Evolutionary conservation across 139 green algal species (phyloP), one percentile per base, ranked within the genome.

Genomic region (Raphidocelis subcapitata): DNA sequence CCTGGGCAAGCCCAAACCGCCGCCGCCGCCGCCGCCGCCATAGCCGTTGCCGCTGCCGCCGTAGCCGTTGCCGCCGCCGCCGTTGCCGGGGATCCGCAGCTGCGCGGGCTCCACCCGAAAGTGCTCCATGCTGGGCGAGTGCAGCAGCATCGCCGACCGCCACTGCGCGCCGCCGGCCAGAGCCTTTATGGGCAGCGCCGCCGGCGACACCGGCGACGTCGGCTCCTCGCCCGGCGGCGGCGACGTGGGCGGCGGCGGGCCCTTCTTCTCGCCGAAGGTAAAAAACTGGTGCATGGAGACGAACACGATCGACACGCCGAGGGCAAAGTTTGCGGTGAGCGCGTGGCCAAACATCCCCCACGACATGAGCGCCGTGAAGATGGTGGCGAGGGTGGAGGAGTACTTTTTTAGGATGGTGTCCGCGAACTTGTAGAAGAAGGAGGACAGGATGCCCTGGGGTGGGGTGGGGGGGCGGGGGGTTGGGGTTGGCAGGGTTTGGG

Each of bases 391-490:
- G 4, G 94, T 98, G 64, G 81, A 92, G 10, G 74, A 90, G 74
- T 98, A 98, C 84, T 99, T 99, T 55, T 98, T 98, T 32, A 98
- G 81, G 51, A 98, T 97, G 36, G 95, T 96, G 82, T 98, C 94
- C 24, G 95, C 92, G 73, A 93, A 99, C 81, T 99, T 99, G 86
- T 95, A 99, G 84, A 99, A 99, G 82, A 99, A 98, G 57, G 83
- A 92, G 0, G 84, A 89, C 35, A 99, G 84, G 31, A 99, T 93
- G 70, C 94, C 94, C 85, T 97, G 92, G 26, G 87, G 47, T 26
- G 4, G 24, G 10, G 44, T 68, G 36, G 20, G n/a, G 31, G 49
- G 26, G 47, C 64, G 65, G 21, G 16, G 67, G 37, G 54, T 4
- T 41, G 35, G 14, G 51, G 29, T 29, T 15, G 37, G 31, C n/a